Conservation (phyloP, 371 early-diverging fungal species). For the Fennellomyces sp. region DNA sequence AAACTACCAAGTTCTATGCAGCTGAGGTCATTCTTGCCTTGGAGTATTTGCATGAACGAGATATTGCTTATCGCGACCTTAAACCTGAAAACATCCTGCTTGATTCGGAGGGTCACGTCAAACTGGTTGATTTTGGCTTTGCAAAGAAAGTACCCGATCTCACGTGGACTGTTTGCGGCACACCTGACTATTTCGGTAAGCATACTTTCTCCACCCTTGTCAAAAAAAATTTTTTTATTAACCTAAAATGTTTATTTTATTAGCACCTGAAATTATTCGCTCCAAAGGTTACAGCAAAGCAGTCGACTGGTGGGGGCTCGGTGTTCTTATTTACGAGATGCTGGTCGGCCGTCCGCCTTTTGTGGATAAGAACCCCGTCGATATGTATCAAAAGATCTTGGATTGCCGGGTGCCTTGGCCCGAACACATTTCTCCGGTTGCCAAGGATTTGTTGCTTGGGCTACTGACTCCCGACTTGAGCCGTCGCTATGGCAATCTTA, state of each 20-base stretch:
- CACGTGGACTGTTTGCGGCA: slow-evolving; percentile 96
- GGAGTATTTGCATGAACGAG: slow-evolving; percentile 92
- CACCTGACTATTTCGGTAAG: slow-evolving; percentile 76
- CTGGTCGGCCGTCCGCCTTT: slow-evolving; percentile 92
- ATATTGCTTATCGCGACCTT: slow-evolving; percentile 96
- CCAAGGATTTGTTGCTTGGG: slow-evolving; percentile 89
- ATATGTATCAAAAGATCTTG: slow-evolving; percentile 82
- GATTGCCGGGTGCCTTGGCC: slow-evolving; percentile 77
- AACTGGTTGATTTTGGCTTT: slow-evolving; percentile 99
- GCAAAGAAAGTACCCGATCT: slow-evolving; percentile 83
- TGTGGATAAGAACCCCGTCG: slow-evolving; percentile 90
- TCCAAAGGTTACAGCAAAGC: slow-evolving; percentile 96
- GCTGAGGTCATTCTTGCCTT: slow-evolving; percentile 81
- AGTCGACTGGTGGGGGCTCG: slow-evolving; percentile 99
- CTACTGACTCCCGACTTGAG: slow-evolving; percentile 86
- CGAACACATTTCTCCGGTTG: slow-evolving; percentile 81
- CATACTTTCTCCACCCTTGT: not conserved
- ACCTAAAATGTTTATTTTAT: slow-evolving; percentile 58
- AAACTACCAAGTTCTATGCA: slow-evolving; percentile 83
- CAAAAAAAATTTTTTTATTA: slow-evolving; percentile 35
- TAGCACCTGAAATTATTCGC: slow-evolving; percentile 97
- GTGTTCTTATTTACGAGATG: slow-evolving; percentile 97
- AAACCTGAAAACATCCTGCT: slow-evolving; percentile 95
- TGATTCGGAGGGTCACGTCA: slow-evolving; percentile 92
- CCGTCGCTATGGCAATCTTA: slow-evolving; percentile 87